These are phyloP conservation scores for Beta corolliflora DNA, from an alignment of 179 eudicot species.

Conservation along the genomic window DNA sequence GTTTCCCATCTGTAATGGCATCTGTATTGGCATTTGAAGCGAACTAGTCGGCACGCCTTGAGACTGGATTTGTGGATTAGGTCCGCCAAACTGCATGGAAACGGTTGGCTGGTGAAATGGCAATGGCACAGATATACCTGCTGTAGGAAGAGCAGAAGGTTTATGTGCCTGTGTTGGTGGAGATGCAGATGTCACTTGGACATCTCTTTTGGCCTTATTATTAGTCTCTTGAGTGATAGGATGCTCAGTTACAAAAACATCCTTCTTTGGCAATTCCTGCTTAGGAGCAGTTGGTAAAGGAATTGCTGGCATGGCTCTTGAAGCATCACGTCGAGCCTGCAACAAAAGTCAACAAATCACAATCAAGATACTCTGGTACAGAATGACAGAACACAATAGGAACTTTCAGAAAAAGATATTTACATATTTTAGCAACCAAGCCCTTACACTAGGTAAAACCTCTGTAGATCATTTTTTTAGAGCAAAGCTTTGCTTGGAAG, in stretches of 20 bases:
- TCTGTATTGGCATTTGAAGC: slow-evolving; percentile 57
- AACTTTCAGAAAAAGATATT: neutral
- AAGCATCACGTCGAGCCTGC: slow-evolving; percentile 68
- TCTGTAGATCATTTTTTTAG: slow-evolving; percentile 9
- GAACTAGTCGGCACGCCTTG: slow-evolving; percentile 60
- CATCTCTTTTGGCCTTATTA: slow-evolving; percentile 54
- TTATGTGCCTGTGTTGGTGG: slow-evolving; percentile 53
- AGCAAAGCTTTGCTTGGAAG: neutral
- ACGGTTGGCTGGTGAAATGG: slow-evolving; percentile 63
- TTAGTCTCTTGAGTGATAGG: slow-evolving; percentile 37
- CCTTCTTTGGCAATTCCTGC: slow-evolving; percentile 54
- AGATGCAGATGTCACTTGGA: slow-evolving; percentile 42
- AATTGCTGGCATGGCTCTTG: slow-evolving; percentile 41
- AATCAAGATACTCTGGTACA: neutral
- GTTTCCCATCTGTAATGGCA: slow-evolving; percentile 51
- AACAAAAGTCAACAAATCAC: neutral
- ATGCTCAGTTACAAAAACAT: slow-evolving; percentile 42
- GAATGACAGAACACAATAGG: neutral
- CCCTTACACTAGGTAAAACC: slow-evolving; percentile 1
- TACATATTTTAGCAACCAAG: neutral
- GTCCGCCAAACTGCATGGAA: slow-evolving; percentile 70
- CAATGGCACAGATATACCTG: slow-evolving; percentile 56
- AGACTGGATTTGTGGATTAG: slow-evolving; percentile 67
- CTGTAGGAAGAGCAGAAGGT: slow-evolving; percentile 55
- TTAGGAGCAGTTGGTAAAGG: slow-evolving; percentile 68